Evolutionary conservation across 129 eudicot species (phyloP).

Genomic region (Escallonia rubra): DNA sequence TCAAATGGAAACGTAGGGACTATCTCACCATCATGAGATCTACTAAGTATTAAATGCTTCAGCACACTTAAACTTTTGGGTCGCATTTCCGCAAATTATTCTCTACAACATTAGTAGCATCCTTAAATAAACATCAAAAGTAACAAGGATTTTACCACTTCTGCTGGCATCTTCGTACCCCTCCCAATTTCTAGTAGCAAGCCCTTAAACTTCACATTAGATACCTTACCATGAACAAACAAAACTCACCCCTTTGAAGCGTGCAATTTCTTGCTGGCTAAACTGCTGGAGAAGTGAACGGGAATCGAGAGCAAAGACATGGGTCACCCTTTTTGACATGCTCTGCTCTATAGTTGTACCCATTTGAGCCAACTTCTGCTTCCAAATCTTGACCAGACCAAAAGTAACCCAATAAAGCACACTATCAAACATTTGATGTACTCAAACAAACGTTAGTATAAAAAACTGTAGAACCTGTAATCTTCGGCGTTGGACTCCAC

Average conservation of each 20-base stretch:
- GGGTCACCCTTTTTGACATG: conserved; percentile 35
- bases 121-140: too few species aligned
- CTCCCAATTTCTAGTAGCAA: too few species aligned
- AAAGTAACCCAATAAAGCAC: neutral
- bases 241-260: conserved; percentile 47
- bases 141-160: too few species aligned
- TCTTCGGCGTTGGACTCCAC: neutral
- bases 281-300: conserved; percentile 38
- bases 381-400: neutral
- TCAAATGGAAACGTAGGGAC: too few species aligned
- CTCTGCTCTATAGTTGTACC: neutral
- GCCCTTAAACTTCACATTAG: too few species aligned
- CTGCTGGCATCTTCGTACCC: too few species aligned
- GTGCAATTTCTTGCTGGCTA: conserved; percentile 21
- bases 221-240: too few species aligned
- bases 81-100: too few species aligned
- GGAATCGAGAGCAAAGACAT: conserved; percentile 57
- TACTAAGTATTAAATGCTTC: too few species aligned
- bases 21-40: too few species aligned
- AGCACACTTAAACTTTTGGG: too few species aligned
- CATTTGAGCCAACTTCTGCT: neutral
- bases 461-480: neutral
- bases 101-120: too few species aligned
- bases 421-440: neutral
- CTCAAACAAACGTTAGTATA: neutral